A percentile compares a stretch with the other conserved stretches of the same genome.
Evolutionary conservation across 106 monocot species (phyloP).

Genomic region (Phalaenopsis aphrodite): DNA sequence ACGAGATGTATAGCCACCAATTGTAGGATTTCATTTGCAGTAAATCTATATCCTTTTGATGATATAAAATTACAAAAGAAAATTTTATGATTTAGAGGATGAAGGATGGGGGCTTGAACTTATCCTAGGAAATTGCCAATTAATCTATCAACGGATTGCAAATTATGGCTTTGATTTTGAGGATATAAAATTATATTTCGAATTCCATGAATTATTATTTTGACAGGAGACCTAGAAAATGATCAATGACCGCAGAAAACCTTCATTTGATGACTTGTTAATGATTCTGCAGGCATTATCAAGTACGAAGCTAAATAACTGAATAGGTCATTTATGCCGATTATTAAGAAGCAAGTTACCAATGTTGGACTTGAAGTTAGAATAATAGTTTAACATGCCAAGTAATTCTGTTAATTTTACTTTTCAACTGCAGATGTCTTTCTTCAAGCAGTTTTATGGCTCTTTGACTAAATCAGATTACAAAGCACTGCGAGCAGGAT

Average conservation of each 20-base stretch:
- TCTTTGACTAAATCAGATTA: slow-evolving; percentile 58
- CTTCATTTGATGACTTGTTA: neutral
- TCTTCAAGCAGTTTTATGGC: slow-evolving; percentile 54
- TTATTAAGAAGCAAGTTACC: neutral
- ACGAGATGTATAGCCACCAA: too few relatives aligned
- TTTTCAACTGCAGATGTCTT: slow-evolving; percentile 35
- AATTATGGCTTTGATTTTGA: neutral
- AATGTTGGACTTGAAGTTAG: neutral
- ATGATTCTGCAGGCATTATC: neutral
- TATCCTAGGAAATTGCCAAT: too few relatives aligned
- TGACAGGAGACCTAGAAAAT: neutral
- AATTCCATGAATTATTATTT: neutral
- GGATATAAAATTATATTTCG: neutral
- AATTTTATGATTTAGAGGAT: too few relatives aligned
- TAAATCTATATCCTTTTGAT: too few relatives aligned
- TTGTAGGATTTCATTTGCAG: too few relatives aligned
- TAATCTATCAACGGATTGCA: neutral
- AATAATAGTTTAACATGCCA: neutral
- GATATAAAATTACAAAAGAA: too few relatives aligned
- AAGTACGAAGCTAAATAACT: neutral
- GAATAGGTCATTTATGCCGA: neutral
- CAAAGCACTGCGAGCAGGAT: slow-evolving; percentile 42
- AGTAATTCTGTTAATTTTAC: neutral
- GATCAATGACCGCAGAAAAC: neutral
- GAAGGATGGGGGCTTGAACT: too few relatives aligned